A percentile compares a stretch with the other conserved stretches of the same genome.
phyloP scores from a whole-genome alignment of 2,329 filamentous ascomycete species.

The Aspergillus quadrilineatus region DNA sequence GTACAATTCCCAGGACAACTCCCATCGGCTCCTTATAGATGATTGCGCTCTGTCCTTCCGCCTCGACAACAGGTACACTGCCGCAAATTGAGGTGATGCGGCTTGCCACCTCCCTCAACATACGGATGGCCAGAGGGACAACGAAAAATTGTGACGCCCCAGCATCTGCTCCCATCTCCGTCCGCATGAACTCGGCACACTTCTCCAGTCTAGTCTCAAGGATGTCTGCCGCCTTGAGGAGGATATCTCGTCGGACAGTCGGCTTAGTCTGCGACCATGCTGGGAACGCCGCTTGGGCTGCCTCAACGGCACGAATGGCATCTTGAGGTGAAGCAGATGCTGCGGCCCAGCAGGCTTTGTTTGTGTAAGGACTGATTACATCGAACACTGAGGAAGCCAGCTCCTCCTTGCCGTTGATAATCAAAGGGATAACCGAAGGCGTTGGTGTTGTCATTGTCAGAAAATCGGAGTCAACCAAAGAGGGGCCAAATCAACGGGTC shows the following conservation, averaged over 20 bases:
- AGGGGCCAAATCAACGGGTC: not conserved
- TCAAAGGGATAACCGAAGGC: slow-evolving; percentile 31
- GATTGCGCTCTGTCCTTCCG: slow-evolving; percentile 6
- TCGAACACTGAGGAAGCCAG: slow-evolving; percentile 32
- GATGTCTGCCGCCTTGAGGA: slow-evolving; percentile 68
- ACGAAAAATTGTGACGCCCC: slow-evolving; percentile 49
- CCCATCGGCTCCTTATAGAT: slow-evolving; percentile 71
- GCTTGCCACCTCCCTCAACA: slow-evolving; percentile 8
- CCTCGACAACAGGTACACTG: slow-evolving; percentile 5
- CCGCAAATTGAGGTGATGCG: slow-evolving; percentile 8
- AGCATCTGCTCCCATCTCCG: slow-evolving; percentile 57
- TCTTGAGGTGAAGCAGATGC: slow-evolving; percentile 51
- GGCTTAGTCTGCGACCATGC: slow-evolving; percentile 65
- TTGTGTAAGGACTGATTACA: slow-evolving; percentile 55
- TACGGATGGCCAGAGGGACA: slow-evolving; percentile 44
- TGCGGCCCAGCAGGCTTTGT: slow-evolving; percentile 54
- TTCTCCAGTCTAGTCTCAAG: slow-evolving; percentile 38
- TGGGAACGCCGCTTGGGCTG: slow-evolving; percentile 57
- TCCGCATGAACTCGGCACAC: slow-evolving; percentile 52
- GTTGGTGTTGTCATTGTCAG: slow-evolving; percentile 9
- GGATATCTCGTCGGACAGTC: slow-evolving; percentile 63
- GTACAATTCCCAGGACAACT: slow-evolving; percentile 71
- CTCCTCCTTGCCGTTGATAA: slow-evolving; percentile 41
- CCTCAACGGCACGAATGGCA: slow-evolving; percentile 41
- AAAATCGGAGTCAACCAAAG: not conserved